Base-by-base conservation (phyloP, 768 basidiomycete genomes). In the Rhodotorula babjevae region DNA sequence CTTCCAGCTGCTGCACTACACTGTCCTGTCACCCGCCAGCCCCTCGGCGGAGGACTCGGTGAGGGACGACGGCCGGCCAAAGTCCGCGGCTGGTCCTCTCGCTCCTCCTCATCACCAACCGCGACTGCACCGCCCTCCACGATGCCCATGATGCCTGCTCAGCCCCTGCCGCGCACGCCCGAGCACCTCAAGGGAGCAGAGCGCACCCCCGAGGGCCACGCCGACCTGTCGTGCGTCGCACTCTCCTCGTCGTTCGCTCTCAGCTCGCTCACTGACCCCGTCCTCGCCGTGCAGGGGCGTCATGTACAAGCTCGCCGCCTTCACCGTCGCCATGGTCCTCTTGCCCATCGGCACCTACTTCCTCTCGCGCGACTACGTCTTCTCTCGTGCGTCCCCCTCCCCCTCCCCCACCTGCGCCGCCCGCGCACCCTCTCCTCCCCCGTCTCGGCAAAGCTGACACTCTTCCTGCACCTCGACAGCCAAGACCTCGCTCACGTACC, bases 261-360 rank as follows among this genome's bases (percentile, higher is more conserved):
- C 49, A 50, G 12, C 49, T 50, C 49, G 49, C 21, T 18, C 18
- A 21, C 49, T 12, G 47, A 11, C 18, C 47, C 18, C 12, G 8
- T n/a, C 36, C 36, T 36, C 36, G 5, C 36, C 36, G 5, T 36
- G 46, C 61, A 72, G 73, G 2, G 29, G 77, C 29, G 82, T 82
- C 44, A 77, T 82, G 15, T 74, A 71, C 69, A 82, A 82, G 68
- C 78, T 83, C 63, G 76, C 80, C 49, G n/a, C 80, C 49, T 83
- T 83, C 77, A 80, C 82, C 11, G 40, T 82, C 40, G 77, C 81
- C 6, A 81, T 83, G 79, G 81, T 81, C 29, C 68, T 82, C 53
- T 80, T 78, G 4, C 82, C 82, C 11, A 82, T 83, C 29, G 80
- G 77, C 0, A 80, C 81, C 9, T 83, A 83, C 76, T 83, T 80